Conservation (phyloP, 208 protist species). For the Leishmania tropica region DNA sequence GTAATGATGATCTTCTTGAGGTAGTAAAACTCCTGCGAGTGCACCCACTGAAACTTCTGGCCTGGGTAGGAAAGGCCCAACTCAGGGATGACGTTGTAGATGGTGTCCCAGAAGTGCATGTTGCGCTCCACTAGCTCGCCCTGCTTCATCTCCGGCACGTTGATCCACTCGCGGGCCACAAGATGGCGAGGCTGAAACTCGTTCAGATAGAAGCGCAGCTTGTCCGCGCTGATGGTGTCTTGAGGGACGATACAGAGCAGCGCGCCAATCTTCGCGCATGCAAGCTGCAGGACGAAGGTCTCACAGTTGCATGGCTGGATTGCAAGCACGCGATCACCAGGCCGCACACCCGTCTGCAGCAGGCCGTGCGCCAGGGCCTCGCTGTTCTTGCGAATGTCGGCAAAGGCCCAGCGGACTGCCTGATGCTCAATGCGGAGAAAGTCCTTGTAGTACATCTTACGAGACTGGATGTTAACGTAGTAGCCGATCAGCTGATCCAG, state of each 20-base stretch:
- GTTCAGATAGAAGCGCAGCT: constrained; percentile 92
- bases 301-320: constrained; percentile 93
- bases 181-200: constrained; percentile 91
- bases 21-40: constrained; percentile 93
- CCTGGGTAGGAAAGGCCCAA: constrained; percentile 92
- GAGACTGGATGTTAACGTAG: constrained; percentile 94
- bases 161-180: constrained; percentile 89
- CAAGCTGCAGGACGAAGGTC: constrained; percentile 90
- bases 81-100: constrained; percentile 93
- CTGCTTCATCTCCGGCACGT: constrained; percentile 84
- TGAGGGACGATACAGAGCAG: constrained; percentile 84
- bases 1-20: constrained; percentile 94
- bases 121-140: constrained; percentile 89
- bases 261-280: constrained; percentile 89
- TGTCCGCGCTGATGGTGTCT: constrained; percentile 83
- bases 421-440: constrained; percentile 94
- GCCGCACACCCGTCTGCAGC: constrained; percentile 87
- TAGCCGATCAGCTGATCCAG: constrained; percentile 92
- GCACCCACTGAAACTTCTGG: constrained; percentile 92
- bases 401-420: constrained; percentile 92
- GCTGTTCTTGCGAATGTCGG: constrained; percentile 93
- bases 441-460: constrained; percentile 95
- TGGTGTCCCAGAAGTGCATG: constrained; percentile 93
- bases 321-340: constrained; percentile 82
- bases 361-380: constrained; percentile 91